These are phyloP conservation scores for Coemansia sp. DNA, from an alignment of 192 early-diverging fungal species.

Conservation along the genomic window DNA sequence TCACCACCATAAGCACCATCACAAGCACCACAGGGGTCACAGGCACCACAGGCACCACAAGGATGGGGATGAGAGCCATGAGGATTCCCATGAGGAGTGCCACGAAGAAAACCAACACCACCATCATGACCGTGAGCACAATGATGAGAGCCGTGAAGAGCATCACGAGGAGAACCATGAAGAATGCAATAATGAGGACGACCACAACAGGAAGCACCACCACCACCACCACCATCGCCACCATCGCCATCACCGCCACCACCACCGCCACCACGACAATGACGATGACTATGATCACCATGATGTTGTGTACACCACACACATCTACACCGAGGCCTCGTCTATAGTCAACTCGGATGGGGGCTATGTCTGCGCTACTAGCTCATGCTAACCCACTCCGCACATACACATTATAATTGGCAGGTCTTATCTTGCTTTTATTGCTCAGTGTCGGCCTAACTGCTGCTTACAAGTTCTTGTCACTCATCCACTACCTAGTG, in stretches of 20 bases:
- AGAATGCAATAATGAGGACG: not conserved
- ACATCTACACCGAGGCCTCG: slow-evolving; percentile 51
- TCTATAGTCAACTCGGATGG: slow-evolving; percentile 44
- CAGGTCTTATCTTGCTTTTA: not conserved
- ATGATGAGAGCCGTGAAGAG: slow-evolving; percentile 11
- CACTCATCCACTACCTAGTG: not conserved
- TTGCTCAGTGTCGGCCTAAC: slow-evolving; percentile 21
- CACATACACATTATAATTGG: slow-evolving; percentile 2
- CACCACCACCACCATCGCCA: slow-evolving; percentile 32
- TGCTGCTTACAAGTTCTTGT: not conserved
- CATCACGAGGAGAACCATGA: slow-evolving; percentile 6
- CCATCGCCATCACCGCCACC: not conserved
- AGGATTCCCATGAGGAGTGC: slow-evolving; percentile 15
- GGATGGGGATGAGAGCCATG: slow-evolving; percentile 14
- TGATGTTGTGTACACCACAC: slow-evolving; percentile 44
- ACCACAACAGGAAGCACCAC: slow-evolving; percentile 19
- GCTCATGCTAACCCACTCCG: slow-evolving; percentile 18
- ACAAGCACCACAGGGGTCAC: slow-evolving; percentile 22
- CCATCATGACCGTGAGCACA: slow-evolving; percentile 20
- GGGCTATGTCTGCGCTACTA: slow-evolving; percentile 38
- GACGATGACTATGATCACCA: slow-evolving; percentile 20
- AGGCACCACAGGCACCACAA: slow-evolving; percentile 10
- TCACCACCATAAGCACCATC: slow-evolving; percentile 21
- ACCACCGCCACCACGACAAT: slow-evolving; percentile 27
- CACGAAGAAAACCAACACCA: slow-evolving; percentile 13